Base-by-base conservation (phyloP, 106 monocot genomes). In the Chionographis japonica region DNA sequence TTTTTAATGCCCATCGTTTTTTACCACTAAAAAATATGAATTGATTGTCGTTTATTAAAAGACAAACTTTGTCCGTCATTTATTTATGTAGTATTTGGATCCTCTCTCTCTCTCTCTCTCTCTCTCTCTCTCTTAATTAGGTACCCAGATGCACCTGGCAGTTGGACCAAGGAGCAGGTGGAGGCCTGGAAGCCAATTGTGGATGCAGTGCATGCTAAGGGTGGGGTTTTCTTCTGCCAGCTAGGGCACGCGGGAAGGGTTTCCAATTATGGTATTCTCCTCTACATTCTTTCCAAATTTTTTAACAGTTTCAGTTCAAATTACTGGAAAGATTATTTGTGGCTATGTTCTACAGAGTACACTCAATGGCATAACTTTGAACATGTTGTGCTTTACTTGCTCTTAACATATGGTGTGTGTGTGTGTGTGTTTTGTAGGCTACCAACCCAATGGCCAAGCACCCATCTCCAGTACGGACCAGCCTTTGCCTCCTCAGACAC, bases 171-270 rank as follows among this genome's bases (percentile, higher is more conserved):
- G 37, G 76, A 84, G 69, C 90, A 90, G 8, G 69, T 90, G 35
- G 78, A 86, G 40, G 86, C 86, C 0, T 90, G 83, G 86, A 90
- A 84, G 63, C 80, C 80, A 6, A 78, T 90, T 16, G 80, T 86
- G 11, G 37, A 84, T 37, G 80, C 90, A 2, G 83, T 90, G 2
- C 90, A 78, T 70, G 62, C 69, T 18, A 83, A 86, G 70, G 86
- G 86, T 8, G 85, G 66, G 8, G 62, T 81, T 52, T 80, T 88
- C 75, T 84, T 88, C 54, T 88, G 84, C 57, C 88, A 88, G 43
- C 56, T 84, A 37, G 77, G 77, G 84, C 88, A 88, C 50, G 77
- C 72, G 3, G 88, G 88, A 4, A 77, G 88, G 41, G 77, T 72
- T n/a, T 88, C 88, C 16, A 75, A 54, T 46, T 52, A 72, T 15